These are phyloP conservation scores for Wallacemonas rigidus DNA, from an alignment of 208 protist genomes.

Conservation along the genomic window DNA sequence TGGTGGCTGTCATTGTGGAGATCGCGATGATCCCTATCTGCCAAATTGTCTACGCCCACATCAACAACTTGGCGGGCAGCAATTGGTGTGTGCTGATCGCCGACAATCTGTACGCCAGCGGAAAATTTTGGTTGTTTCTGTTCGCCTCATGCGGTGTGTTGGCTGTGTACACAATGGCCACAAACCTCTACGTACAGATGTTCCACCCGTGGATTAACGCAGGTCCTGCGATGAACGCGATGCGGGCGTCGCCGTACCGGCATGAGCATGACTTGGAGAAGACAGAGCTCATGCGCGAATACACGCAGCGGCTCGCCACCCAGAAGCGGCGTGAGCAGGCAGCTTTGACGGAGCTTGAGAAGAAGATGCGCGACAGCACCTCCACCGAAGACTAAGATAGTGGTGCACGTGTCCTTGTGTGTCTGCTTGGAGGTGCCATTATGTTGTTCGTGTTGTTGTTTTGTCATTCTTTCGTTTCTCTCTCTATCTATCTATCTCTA, in stretches of 20 bases:
- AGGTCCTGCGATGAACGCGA: slow-evolving; percentile 47
- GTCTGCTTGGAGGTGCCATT: not conserved
- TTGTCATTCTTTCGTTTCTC: slow-evolving; percentile 10
- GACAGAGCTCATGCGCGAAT: slow-evolving; percentile 28
- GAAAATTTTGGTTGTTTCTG: slow-evolving; percentile 64
- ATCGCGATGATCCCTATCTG: slow-evolving; percentile 38
- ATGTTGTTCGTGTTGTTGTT: not conserved
- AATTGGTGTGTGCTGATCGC: slow-evolving; percentile 63
- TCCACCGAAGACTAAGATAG: not conserved
- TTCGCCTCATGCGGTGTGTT: slow-evolving; percentile 55
- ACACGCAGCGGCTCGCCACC: slow-evolving; percentile 14
- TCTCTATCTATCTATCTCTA: slow-evolving; percentile 6
- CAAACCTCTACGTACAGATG: slow-evolving; percentile 61
- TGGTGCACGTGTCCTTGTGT: not conserved
- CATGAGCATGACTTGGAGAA: slow-evolving; percentile 34
- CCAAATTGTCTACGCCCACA: slow-evolving; percentile 45
- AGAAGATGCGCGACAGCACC: slow-evolving; percentile 9
- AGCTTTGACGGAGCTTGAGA: not conserved
- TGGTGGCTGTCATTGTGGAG: slow-evolving; percentile 27
- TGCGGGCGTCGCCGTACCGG: slow-evolving; percentile 42
- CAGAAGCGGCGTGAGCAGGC: slow-evolving; percentile 18
- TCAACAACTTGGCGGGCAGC: slow-evolving; percentile 55
- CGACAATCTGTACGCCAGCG: slow-evolving; percentile 41
- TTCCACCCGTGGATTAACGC: slow-evolving; percentile 70
- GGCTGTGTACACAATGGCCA: slow-evolving; percentile 53